A percentile compares a stretch with the other conserved stretches of the same genome.
Evolutionary conservation across 805 yeast genomes (phyloP).

Genomic region (Suhomyces sp.): DNA sequence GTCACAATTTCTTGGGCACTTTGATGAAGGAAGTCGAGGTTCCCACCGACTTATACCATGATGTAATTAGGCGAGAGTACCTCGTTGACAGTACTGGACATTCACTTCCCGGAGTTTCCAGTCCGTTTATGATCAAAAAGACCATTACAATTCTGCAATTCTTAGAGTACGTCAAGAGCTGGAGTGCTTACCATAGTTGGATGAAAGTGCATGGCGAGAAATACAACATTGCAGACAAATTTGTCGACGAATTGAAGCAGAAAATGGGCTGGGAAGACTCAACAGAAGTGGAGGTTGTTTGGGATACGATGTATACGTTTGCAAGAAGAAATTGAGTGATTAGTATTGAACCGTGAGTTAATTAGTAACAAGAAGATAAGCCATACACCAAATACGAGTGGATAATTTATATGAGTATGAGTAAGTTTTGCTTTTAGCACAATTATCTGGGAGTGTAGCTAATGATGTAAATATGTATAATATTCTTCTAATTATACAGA

Average conservation of each 20-base stretch:
- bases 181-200: slow-evolving; percentile 43
- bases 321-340: slow-evolving; percentile 39
- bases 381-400: too few species aligned
- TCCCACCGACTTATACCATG: slow-evolving; percentile 23
- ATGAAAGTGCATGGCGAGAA: slow-evolving; percentile 31
- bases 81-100: slow-evolving; percentile 9
- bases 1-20: slow-evolving; percentile 39
- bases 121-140: slow-evolving; percentile 23
- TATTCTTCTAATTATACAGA: too few species aligned
- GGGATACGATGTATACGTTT: slow-evolving; percentile 57
- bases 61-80: slow-evolving; percentile 27
- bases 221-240: slow-evolving; percentile 48
- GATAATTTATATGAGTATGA: too few species aligned
- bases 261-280: slow-evolving; percentile 47
- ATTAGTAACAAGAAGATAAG: too few species aligned
- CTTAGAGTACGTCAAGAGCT: slow-evolving; percentile 30
- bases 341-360: too few species aligned
- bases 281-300: slow-evolving; percentile 45
- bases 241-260: slow-evolving; percentile 43
- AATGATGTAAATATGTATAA: too few species aligned
- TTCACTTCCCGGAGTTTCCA: slow-evolving; percentile 16
- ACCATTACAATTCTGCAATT: slow-evolving; percentile 20
- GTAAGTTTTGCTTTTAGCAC: too few species aligned
- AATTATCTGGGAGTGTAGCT: too few species aligned
- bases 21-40: slow-evolving; percentile 40